phyloP scores from a whole-genome alignment of 805 yeast genomes.

The Schwanniomyces vanrijiae region DNA sequence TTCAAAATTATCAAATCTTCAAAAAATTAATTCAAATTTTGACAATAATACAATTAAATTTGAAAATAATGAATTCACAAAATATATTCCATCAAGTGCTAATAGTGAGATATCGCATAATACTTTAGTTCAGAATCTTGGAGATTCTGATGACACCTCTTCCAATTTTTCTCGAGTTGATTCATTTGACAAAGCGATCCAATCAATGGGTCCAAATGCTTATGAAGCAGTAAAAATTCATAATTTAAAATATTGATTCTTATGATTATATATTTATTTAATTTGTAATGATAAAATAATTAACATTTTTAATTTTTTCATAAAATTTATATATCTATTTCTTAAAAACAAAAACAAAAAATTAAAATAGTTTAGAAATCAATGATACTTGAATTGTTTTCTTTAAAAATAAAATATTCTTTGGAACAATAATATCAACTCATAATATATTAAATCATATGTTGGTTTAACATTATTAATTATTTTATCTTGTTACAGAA shows the following conservation, averaged over 20 bases:
- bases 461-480: too few relatives aligned
- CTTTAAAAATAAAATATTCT: too few relatives aligned
- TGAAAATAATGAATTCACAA: neutral
- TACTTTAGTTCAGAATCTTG: neutral
- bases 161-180: constrained; percentile 1
- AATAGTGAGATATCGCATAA: neutral
- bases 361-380: too few relatives aligned
- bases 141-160: neutral
- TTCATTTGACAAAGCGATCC: constrained; percentile 7
- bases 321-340: too few relatives aligned
- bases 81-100: neutral
- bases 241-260: constrained; percentile 1
- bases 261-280: neutral
- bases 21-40: constrained; percentile 1
- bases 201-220: constrained; percentile 5
- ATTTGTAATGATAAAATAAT: neutral
- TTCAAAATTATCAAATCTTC: constrained; percentile 7
- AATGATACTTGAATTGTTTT: too few relatives aligned
- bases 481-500: too few relatives aligned
- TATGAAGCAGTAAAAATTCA: constrained; percentile 9
- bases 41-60: constrained; percentile 4
- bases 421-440: too few relatives aligned
- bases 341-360: too few relatives aligned
- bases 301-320: too few relatives aligned
- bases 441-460: too few relatives aligned